Conservation (phyloP, 352 stramenopile species). For the Globisporangium cystogenes region DNA sequence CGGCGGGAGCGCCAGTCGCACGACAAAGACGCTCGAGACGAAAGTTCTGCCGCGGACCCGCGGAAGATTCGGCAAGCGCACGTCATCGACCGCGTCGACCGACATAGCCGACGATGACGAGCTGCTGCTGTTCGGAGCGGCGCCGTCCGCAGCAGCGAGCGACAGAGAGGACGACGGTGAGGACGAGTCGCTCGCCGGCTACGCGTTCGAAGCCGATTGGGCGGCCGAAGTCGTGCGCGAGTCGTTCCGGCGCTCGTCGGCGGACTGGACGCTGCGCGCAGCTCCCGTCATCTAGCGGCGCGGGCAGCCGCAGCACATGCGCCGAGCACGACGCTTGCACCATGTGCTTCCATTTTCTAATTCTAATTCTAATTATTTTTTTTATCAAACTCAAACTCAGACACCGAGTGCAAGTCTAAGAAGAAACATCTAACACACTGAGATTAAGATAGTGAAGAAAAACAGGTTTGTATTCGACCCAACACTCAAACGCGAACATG, state of each 20-base stretch:
- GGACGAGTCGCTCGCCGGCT: conserved; percentile 49
- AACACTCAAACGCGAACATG: background rate
- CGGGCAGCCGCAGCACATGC: no score
- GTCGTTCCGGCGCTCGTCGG: conserved; percentile 2
- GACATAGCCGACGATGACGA: conserved; percentile 12
- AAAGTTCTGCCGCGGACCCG: conserved; percentile 21
- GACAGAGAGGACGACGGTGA: conserved; percentile 14
- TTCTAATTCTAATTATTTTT: background rate
- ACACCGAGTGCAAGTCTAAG: no score
- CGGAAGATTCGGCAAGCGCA: conserved; percentile 8
- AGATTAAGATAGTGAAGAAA: background rate
- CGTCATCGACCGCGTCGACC: conserved; percentile 9
- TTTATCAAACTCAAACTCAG: no score
- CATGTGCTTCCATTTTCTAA: no score
- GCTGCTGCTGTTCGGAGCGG: conserved; percentile 11
- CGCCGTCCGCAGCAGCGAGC: no score
- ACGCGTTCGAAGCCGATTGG: conserved; percentile 82
- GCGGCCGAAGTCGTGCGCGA: conserved; percentile 21
- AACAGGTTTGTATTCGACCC: background rate
- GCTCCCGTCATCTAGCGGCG: conserved; percentile 5
- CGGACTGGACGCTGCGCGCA: background rate
- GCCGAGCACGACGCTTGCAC: no score
- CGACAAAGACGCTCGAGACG: conserved; percentile 45
- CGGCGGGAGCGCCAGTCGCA: background rate
- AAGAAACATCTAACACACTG: no score